A percentile compares a stretch with the other conserved stretches of the same genome.
Conservation (phyloP, 2,329 filamentous ascomycete genomes). For the Aspergillus nomiae region DNA sequence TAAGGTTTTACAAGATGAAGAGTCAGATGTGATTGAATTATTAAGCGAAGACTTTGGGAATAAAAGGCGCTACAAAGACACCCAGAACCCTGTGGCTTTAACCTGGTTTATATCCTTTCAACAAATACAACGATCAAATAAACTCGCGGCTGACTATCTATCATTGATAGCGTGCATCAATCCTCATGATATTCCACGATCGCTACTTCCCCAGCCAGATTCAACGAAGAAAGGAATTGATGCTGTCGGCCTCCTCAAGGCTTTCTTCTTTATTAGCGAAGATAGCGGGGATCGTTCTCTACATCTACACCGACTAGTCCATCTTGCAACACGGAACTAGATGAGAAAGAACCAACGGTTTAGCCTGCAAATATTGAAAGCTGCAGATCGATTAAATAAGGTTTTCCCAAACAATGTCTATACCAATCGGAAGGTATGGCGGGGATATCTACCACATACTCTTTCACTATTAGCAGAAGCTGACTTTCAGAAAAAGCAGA, state of each 20-base stretch:
- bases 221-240: conserved; percentile 9
- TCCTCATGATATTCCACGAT: conserved; percentile 16
- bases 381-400: conserved; percentile 5
- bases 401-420: conserved; percentile 12
- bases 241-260: conserved; percentile 15
- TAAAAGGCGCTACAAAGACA: conserved; percentile 14
- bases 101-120: conserved; percentile 23
- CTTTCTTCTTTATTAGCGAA: conserved; percentile 16
- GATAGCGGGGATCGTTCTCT: conserved; percentile 1
- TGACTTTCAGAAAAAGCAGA: not conserved
- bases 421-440: conserved; percentile 13
- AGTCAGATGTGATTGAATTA: conserved; percentile 7
- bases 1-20: conserved; percentile 8
- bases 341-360: conserved; percentile 9
- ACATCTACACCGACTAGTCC: conserved; percentile 19
- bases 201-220: conserved; percentile 9
- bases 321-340: conserved; percentile 20
- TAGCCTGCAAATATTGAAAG: not conserved
- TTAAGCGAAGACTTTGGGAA: conserved; percentile 19
- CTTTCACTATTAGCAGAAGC: not conserved
- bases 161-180: not conserved
- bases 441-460: conserved; percentile 19
- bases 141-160: conserved; percentile 14
- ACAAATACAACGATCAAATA: conserved; percentile 10
- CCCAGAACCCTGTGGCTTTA: conserved; percentile 12